Evolutionary conservation across 2,329 filamentous ascomycete species (phyloP).

Genomic region (Reticulascus tulasneorum): DNA sequence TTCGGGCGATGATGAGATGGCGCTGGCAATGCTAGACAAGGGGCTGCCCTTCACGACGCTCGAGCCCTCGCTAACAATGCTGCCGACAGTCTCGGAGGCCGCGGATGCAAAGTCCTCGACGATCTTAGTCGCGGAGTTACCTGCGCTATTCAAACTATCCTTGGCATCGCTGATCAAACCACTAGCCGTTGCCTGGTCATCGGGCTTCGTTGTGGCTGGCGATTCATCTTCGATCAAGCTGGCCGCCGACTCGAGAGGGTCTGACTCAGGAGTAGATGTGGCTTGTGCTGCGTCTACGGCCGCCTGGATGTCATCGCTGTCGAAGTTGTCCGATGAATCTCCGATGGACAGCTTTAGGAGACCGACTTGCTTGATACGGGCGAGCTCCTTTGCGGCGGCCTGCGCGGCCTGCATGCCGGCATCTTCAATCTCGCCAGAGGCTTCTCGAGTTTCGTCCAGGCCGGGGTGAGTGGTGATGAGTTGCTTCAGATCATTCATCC

Average conservation of each 20-base stretch:
- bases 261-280: slow-evolving; percentile 10
- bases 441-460: slow-evolving; percentile 63
- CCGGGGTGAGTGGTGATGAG: slow-evolving; percentile 71
- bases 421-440: slow-evolving; percentile 67
- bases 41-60: slow-evolving; percentile 3
- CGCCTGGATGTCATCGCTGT: slow-evolving; percentile 55
- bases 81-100: slow-evolving; percentile 18
- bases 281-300: slow-evolving; percentile 16
- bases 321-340: slow-evolving; percentile 77
- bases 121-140: not conserved
- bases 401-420: slow-evolving; percentile 78
- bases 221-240: slow-evolving; percentile 12
- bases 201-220: slow-evolving; percentile 6
- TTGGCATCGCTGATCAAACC: slow-evolving; percentile 4
- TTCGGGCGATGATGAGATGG: slow-evolving; percentile 1
- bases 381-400: slow-evolving; percentile 73
- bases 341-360: slow-evolving; percentile 75
- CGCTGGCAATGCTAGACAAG: too few species aligned
- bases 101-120: slow-evolving; percentile 6
- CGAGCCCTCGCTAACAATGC: slow-evolving; percentile 16
- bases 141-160: slow-evolving; percentile 8
- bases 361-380: slow-evolving; percentile 76
- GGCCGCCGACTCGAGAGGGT: slow-evolving; percentile 13
- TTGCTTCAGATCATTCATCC: slow-evolving; percentile 76
- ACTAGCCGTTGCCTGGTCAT: slow-evolving; percentile 3